Base-by-base conservation (phyloP, 768 basidiomycete species). In the Russula sp. region DNA sequence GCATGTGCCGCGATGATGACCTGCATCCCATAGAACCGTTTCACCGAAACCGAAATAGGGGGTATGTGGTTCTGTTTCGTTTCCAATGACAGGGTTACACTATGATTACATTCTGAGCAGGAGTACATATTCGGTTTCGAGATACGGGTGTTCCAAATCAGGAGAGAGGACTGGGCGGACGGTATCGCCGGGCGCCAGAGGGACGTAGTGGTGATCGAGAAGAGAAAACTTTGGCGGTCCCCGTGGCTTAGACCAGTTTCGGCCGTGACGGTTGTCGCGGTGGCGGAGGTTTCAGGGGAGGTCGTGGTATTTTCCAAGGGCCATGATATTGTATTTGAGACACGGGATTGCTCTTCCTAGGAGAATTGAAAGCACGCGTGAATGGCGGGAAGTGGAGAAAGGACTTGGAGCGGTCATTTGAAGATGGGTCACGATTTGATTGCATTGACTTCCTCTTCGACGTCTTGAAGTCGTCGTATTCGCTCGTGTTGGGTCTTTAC, bases 1-100 rank as follows among this genome's bases (percentile, higher is more conserved):
- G 92, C 86, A 46, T n/a, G n/a, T n/a, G n/a, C n/a, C n/a, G n/a
- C n/a, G 88, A 89, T 20, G 97, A 99, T 79, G 98, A 98, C 77
- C 84, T 98, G 58, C 80, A 98, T 46, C 96, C 97, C 8, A 87
- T 98, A 59, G 97, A 99, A 67, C 81, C 96, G 69, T 99, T 99
- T 79, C 98, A 66, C 97, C 97, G 8, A 98, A 94, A 79, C 95
- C 96, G 57, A 98, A 97, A 81, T 77, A 63, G 91, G 90, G 76
- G 89, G 82, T 80, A 69, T 59, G 79, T 74, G 28, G 67, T 30
- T 64, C 42, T 63, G 13, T 56, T 62, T 48, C 36, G n/a, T 28
- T 46, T 60, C 16, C 52, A 30, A 54, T 34, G 24, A 36, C 26
- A 46, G 14, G 64, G 14, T 48, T 57, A 36, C 56, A 30, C 14